These are phyloP conservation scores for Gypsophila paniculata DNA, from an alignment of 179 eudicot species.

Conservation along the genomic window DNA sequence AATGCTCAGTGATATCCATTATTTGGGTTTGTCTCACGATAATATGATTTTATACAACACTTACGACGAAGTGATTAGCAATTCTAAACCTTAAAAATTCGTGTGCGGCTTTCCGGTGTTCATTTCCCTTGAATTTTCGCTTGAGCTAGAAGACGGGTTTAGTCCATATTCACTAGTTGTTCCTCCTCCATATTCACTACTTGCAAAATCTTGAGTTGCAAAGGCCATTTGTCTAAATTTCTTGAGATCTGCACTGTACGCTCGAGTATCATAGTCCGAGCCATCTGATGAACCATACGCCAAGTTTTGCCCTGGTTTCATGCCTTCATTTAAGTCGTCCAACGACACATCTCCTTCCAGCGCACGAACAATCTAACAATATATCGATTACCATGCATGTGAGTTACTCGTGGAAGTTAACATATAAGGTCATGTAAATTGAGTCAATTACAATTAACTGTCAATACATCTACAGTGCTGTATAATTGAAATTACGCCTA, in stretches of 20 bases:
- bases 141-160: slow-evolving; percentile 41
- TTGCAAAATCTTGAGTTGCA: slow-evolving; percentile 34
- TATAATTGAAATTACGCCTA: too few relatives aligned
- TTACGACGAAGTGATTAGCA: not conserved
- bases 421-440: not conserved
- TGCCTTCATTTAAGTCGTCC: slow-evolving; percentile 56
- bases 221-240: slow-evolving; percentile 70
- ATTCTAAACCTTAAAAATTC: not conserved
- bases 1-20: not conserved
- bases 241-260: slow-evolving; percentile 67
- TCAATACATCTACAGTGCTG: too few relatives aligned
- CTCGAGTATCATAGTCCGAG: slow-evolving; percentile 48
- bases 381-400: not conserved
- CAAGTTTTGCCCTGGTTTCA: slow-evolving; percentile 28
- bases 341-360: slow-evolving; percentile 70
- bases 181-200: slow-evolving; percentile 39
- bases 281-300: slow-evolving; percentile 29
- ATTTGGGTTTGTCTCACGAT: not conserved
- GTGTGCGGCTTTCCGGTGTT: slow-evolving; percentile 13
- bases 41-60: not conserved
- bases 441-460: too few relatives aligned
- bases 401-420: too few relatives aligned
- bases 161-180: slow-evolving; percentile 49
- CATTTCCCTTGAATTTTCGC: slow-evolving; percentile 33
- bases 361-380: slow-evolving; percentile 62